phyloP scores from a whole-genome alignment of 495 filamentous ascomycete genomes.

The Lophium mytilinum region DNA sequence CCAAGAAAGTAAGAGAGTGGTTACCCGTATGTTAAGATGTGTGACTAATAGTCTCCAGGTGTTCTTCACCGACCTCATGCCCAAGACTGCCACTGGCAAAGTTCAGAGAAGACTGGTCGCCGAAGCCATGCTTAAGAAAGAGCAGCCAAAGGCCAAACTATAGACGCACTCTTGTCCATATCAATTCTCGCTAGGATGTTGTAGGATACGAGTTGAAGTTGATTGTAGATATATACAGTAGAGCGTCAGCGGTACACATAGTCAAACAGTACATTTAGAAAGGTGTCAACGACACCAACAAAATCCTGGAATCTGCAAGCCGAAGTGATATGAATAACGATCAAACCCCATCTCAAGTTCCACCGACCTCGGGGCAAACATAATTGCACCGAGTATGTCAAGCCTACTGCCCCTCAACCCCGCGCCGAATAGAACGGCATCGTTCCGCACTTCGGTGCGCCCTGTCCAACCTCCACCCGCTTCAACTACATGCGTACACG shows the following conservation, averaged over 20 bases:
- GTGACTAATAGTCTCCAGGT: slow-evolving; percentile 38
- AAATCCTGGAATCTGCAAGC: too few species aligned
- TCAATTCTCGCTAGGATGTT: too few species aligned
- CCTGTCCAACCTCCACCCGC: background rate
- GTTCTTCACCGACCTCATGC: slow-evolving; percentile 72
- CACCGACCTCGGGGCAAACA: too few species aligned
- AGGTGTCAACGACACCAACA: too few species aligned
- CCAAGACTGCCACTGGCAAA: slow-evolving; percentile 87
- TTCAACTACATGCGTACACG: background rate
- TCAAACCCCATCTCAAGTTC: too few species aligned
- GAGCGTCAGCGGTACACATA: too few species aligned
- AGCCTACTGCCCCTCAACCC: background rate
- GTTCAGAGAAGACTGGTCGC: slow-evolving; percentile 74
- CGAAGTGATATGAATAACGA: too few species aligned
- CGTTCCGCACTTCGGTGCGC: background rate
- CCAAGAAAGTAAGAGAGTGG: slow-evolving; percentile 54
- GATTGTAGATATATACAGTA: too few species aligned
- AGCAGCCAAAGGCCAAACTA: slow-evolving; percentile 29
- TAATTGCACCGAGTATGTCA: background rate
- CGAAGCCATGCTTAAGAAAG: slow-evolving; percentile 60
- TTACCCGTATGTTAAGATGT: too few species aligned
- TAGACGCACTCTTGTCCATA: background rate
- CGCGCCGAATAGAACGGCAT: background rate
- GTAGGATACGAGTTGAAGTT: too few species aligned
- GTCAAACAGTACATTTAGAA: too few species aligned